phyloP scores from a whole-genome alignment of 2,329 filamentous ascomycete species.

The Fusarium nanum region DNA sequence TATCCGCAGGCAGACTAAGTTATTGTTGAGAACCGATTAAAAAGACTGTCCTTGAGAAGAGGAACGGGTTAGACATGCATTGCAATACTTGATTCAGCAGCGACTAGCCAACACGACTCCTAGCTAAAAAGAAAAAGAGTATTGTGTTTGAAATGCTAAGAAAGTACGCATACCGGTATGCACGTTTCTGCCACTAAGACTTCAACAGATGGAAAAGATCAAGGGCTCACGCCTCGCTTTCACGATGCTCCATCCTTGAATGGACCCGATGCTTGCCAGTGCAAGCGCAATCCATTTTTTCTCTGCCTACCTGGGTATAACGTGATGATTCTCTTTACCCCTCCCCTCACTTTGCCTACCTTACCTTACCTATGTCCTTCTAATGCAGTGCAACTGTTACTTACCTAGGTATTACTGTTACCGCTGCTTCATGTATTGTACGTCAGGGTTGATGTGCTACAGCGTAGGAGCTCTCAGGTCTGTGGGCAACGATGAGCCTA shows the following conservation, averaged over 20 bases:
- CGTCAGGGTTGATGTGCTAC: slow-evolving; percentile 36
- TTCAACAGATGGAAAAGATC: slow-evolving; percentile 13
- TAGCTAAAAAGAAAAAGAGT: neutral
- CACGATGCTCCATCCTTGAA: slow-evolving; percentile 25
- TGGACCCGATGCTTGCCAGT: slow-evolving; percentile 16
- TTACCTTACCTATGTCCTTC: slow-evolving; percentile 9
- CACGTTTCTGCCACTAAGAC: slow-evolving; percentile 15
- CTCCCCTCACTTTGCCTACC: slow-evolving; percentile 14
- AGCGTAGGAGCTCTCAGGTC: slow-evolving; percentile 23
- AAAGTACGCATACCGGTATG: slow-evolving; percentile 5
- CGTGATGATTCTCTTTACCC: slow-evolving; percentile 22
- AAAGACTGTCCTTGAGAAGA: slow-evolving; percentile 21
- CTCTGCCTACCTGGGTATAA: neutral
- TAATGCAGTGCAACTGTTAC: slow-evolving; percentile 11
- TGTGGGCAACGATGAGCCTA: slow-evolving; percentile 46
- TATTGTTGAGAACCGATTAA: slow-evolving; percentile 27
- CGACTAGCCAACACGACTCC: slow-evolving; percentile 20
- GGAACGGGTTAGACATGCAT: slow-evolving; percentile 7
- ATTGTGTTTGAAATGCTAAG: neutral
- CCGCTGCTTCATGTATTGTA: slow-evolving; percentile 32
- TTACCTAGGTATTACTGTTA: neutral
- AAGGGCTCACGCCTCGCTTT: slow-evolving; percentile 29
- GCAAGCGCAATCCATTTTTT: slow-evolving; percentile 19
- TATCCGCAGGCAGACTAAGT: neutral
- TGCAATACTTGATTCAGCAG: slow-evolving; percentile 20